A percentile compares a stretch with the other conserved stretches of the same genome.
Conservation (phyloP, 2,329 filamentous ascomycete genomes). For the Verticillium dahliae region DNA sequence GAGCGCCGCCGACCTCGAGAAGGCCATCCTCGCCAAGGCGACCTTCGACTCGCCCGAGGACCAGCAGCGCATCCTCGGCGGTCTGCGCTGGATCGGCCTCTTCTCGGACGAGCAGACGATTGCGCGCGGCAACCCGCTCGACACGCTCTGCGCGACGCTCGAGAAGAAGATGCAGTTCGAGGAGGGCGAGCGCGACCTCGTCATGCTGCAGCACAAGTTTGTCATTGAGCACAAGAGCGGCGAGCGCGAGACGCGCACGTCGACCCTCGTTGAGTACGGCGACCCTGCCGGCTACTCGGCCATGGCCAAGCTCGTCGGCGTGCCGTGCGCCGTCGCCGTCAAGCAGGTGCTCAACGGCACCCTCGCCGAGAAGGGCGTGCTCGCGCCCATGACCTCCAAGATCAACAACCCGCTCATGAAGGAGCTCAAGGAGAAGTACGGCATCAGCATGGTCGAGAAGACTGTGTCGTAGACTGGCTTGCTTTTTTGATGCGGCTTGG, state of each 20-base stretch:
- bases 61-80: constrained; percentile 61
- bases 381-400: constrained; percentile 69
- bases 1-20: constrained; percentile 62
- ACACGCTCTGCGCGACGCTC: constrained; percentile 83
- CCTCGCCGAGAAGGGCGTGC: constrained; percentile 63
- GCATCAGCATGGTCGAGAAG: constrained; percentile 68
- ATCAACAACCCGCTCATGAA: constrained; percentile 69
- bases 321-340: constrained; percentile 60
- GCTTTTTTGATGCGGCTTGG: background rate
- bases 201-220: constrained; percentile 78
- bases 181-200: constrained; percentile 75
- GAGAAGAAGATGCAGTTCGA: constrained; percentile 90
- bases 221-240: constrained; percentile 79
- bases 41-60: constrained; percentile 63
- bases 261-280: constrained; percentile 79
- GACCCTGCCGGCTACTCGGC: constrained; percentile 70
- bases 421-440: constrained; percentile 72
- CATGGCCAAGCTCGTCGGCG: constrained; percentile 78
- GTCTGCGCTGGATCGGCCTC: constrained; percentile 65
- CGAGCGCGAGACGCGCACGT: constrained; percentile 67
- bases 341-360: constrained; percentile 72
- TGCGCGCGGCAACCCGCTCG: constrained; percentile 72
- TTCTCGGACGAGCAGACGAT: constrained; percentile 65
- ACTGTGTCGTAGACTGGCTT: constrained; percentile 29
- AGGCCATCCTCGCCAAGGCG: constrained; percentile 69